Percentiles rank a stretch among this genome's conserved stretches.
Conservation (phyloP, 2,329 filamentous ascomycete genomes). For the Emergomyces orientalis region DNA sequence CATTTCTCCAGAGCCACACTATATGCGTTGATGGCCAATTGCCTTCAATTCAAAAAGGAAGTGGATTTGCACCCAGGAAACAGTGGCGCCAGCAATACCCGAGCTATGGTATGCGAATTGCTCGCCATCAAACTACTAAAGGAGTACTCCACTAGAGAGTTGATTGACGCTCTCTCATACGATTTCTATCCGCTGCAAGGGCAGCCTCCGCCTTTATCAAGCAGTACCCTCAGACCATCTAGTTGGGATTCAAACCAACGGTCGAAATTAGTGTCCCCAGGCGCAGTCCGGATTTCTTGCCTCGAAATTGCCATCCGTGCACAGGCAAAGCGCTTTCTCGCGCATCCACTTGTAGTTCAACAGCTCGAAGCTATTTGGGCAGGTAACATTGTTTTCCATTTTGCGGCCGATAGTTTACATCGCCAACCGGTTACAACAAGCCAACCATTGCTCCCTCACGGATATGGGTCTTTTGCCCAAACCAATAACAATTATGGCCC, state of each 20-base stretch:
- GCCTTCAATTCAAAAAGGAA: constrained; percentile 86
- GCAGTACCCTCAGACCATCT: constrained; percentile 26
- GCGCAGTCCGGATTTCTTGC: constrained; percentile 71
- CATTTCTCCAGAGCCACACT: constrained; percentile 81
- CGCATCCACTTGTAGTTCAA: constrained; percentile 83
- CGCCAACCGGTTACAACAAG: constrained; percentile 42
- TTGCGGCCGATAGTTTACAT: constrained; percentile 74
- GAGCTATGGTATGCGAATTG: constrained; percentile 82
- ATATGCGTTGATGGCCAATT: constrained; percentile 88
- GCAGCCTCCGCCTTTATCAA: constrained; percentile 44
- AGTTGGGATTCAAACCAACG: constrained; percentile 29
- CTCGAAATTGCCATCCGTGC: constrained; percentile 88
- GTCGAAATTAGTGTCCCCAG: constrained; percentile 40
- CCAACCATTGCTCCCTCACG: constrained; percentile 16
- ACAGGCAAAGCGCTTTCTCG: constrained; percentile 83
- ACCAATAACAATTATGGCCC: neutral
- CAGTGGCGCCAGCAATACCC: constrained; percentile 70
- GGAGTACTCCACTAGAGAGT: constrained; percentile 78
- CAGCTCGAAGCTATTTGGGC: constrained; percentile 98
- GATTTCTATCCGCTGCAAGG: constrained; percentile 91
- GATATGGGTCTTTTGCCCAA: constrained; percentile 22
- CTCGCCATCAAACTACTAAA: constrained; percentile 81
- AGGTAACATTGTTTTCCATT: constrained; percentile 89
- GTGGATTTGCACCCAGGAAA: constrained; percentile 72
- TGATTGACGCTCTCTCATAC: constrained; percentile 90